Evolutionary conservation across 371 early-diverging fungal genomes (phyloP).

Genomic region (Mortierella sp.): DNA sequence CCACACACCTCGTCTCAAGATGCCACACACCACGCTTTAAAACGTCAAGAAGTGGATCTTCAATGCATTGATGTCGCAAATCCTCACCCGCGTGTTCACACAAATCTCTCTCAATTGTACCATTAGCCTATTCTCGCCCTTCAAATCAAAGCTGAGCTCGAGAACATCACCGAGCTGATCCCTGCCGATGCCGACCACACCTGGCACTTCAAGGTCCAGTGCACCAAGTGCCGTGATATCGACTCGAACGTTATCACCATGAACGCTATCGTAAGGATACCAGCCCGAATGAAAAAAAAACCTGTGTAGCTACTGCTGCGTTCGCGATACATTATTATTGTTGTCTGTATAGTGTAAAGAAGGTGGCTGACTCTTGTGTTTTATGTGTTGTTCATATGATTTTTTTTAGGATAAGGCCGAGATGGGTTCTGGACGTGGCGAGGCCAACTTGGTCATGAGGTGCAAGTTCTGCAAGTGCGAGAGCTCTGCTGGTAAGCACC

Average conservation of each 20-base stretch:
- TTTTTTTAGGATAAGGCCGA: conserved; percentile 53
- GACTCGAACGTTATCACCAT: conserved; percentile 84
- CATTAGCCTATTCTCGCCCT: conserved; percentile 65
- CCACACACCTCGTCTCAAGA: neutral
- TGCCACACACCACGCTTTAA: neutral
- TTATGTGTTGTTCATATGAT: conserved; percentile 32
- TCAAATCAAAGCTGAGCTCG: conserved; percentile 84
- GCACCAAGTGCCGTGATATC: conserved; percentile 87
- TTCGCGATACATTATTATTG: conserved; percentile 1
- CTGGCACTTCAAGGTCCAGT: conserved; percentile 90
- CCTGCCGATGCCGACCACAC: conserved; percentile 74
- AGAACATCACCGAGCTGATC: conserved; percentile 82
- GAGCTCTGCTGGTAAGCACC: conserved; percentile 73
- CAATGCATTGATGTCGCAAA: neutral
- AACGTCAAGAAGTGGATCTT: neutral
- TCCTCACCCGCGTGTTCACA: neutral
- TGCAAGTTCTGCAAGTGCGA: conserved; percentile 96
- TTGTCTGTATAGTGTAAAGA: neutral
- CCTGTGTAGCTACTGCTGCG: neutral
- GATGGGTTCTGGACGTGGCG: conserved; percentile 71
- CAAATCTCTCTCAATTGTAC: neutral
- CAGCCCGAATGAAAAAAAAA: neutral
- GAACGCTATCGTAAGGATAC: conserved; percentile 68
- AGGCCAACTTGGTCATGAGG: conserved; percentile 91
- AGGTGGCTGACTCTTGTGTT: neutral